Conservation (phyloP, 495 filamentous ascomycete species). For the Cryomyces minteri region DNA sequence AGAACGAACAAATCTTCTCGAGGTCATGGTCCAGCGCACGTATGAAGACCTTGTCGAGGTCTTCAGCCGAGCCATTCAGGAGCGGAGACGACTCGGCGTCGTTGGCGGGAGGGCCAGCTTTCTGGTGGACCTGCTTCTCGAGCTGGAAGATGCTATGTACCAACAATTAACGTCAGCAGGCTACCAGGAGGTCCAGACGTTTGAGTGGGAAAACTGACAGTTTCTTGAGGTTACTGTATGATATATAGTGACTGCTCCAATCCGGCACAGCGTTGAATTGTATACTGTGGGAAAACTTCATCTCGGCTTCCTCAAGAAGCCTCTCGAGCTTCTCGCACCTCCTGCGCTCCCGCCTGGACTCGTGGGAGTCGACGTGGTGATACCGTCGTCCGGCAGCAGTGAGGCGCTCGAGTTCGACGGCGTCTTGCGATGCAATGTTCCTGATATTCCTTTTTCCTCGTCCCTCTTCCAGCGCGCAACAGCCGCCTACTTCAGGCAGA, state of each 20-base stretch:
- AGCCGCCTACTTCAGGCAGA: too few species aligned
- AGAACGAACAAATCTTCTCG: conserved; percentile 87
- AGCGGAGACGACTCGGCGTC: conserved; percentile 79
- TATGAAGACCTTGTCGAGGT: conserved; percentile 62
- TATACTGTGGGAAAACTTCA: conserved; percentile 99
- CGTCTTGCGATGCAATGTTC: too few species aligned
- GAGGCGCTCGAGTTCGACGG: too few species aligned
- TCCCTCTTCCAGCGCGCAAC: too few species aligned
- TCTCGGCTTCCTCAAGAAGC: conserved; percentile 47
- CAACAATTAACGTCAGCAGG: conserved; percentile 13
- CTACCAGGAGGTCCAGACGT: background rate
- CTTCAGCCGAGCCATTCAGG: conserved; percentile 36
- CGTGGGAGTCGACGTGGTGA: too few species aligned
- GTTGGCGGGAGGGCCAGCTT: conserved; percentile 17
- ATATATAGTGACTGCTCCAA: conserved; percentile 94
- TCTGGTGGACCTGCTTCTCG: conserved; percentile 55
- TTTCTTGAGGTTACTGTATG: conserved; percentile 98
- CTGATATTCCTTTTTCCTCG: too few species aligned
- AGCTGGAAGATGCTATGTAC: conserved; percentile 69
- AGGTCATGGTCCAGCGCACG: conserved; percentile 74
- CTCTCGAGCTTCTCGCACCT: conserved; percentile 17
- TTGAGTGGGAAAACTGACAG: conserved; percentile 37
- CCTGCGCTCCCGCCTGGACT: too few species aligned
- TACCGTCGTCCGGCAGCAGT: too few species aligned
- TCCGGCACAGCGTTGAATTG: conserved; percentile 99